Evolutionary conservation across 306 rosid species (phyloP).

Genomic region (Casuarina glauca): DNA sequence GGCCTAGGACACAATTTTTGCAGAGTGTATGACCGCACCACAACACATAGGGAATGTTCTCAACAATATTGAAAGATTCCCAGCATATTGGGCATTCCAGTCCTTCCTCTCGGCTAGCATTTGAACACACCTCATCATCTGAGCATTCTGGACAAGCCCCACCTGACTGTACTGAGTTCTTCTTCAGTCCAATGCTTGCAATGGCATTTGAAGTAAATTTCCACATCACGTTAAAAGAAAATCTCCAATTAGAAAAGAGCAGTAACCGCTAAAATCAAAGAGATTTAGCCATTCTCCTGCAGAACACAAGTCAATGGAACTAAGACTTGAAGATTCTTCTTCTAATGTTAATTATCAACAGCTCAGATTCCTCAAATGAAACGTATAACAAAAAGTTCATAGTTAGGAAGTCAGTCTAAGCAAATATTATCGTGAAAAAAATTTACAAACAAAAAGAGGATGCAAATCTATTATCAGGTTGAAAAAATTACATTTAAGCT

Average conservation of each 20-base stretch:
- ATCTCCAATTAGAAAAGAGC: conserved; percentile 16
- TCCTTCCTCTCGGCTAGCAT: conserved; percentile 75
- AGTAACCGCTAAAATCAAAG: conserved; percentile 22
- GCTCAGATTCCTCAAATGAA: conserved; percentile 27
- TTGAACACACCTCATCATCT: conserved; percentile 81
- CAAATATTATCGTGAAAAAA: neutral
- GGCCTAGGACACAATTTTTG: conserved; percentile 85
- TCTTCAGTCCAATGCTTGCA: conserved; percentile 60
- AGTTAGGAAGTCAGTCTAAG: neutral
- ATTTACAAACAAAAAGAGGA: conserved; percentile 5
- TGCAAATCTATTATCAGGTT: neutral
- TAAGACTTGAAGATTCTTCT: conserved; percentile 10
- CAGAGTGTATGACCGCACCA: conserved; percentile 97
- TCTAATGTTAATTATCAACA: conserved; percentile 10
- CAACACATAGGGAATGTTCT: conserved; percentile 88
- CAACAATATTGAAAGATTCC: conserved; percentile 93
- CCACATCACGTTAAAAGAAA: conserved; percentile 58
- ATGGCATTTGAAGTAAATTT: conserved; percentile 68
- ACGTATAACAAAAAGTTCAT: conserved; percentile 8
- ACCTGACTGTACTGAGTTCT: conserved; percentile 46
- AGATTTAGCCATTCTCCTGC: conserved; percentile 23
- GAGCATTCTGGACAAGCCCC: conserved; percentile 62
- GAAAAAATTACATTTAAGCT: neutral
- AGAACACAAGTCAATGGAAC: conserved; percentile 20
- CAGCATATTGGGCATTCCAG: conserved; percentile 92